phyloP scores from a whole-genome alignment of 2,329 filamentous ascomycete species.

The Calcarisporium arbuscula region DNA sequence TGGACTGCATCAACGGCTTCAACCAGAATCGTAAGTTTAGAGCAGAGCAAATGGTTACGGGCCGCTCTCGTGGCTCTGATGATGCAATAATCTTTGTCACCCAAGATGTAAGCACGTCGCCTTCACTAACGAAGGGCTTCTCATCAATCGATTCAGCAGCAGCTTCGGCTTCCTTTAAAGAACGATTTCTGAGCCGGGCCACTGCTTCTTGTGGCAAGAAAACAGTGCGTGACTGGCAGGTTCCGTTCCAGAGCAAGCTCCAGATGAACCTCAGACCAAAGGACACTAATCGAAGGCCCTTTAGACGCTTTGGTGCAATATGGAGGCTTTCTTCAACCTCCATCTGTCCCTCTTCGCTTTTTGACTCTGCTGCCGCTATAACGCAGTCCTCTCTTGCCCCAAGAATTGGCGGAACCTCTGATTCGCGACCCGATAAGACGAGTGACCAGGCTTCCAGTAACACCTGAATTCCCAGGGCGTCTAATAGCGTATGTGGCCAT shows the following conservation, averaged over 20 bases:
- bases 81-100: conserved; percentile 17
- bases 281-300: conserved; percentile 17
- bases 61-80: conserved; percentile 12
- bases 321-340: too few species aligned
- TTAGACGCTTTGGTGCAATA: conserved; percentile 17
- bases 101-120: conserved; percentile 40
- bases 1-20: conserved; percentile 7
- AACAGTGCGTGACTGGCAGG: too few species aligned
- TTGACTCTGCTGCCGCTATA: too few species aligned
- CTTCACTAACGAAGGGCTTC: conserved; percentile 35
- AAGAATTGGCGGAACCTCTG: conserved; percentile 29
- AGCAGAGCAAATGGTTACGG: conserved; percentile 17
- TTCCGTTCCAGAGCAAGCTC: too few species aligned
- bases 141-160: too few species aligned
- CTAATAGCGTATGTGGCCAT: conserved; percentile 42
- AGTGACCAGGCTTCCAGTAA: conserved; percentile 39
- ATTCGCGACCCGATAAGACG: conserved; percentile 35
- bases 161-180: too few species aligned
- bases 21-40: conserved; percentile 21
- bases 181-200: too few species aligned
- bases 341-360: too few species aligned
- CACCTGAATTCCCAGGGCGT: conserved; percentile 34
- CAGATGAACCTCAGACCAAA: conserved; percentile 9
- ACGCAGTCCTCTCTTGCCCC: conserved; percentile 22
- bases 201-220: too few species aligned